phyloP scores from a whole-genome alignment of 2,329 filamentous ascomycete genomes.

The Nannizziopsis arthrosporioides region DNA sequence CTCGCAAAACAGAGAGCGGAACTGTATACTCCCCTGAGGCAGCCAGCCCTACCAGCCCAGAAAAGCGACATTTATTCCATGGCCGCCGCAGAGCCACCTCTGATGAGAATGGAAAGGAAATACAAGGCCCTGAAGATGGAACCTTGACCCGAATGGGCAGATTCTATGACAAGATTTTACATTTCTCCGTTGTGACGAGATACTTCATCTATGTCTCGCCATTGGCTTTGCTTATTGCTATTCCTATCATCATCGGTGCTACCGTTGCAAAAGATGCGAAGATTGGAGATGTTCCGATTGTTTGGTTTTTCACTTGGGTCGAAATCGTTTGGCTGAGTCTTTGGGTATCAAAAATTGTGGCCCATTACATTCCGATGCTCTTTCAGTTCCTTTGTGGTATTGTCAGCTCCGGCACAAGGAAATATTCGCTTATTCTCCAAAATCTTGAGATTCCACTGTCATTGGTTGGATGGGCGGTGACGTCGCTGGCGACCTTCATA shows the following conservation, averaged over 20 bases:
- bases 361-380: slow-evolving; percentile 46
- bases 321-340: slow-evolving; percentile 54
- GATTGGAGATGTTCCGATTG: slow-evolving; percentile 46
- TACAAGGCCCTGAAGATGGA: slow-evolving; percentile 40
- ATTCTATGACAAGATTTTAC: slow-evolving; percentile 49
- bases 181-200: slow-evolving; percentile 52
- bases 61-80: slow-evolving; percentile 22
- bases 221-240: slow-evolving; percentile 45
- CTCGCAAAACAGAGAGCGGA: slow-evolving; percentile 31
- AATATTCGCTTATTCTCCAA: slow-evolving; percentile 49
- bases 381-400: slow-evolving; percentile 53
- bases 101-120: slow-evolving; percentile 23
- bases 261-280: slow-evolving; percentile 37
- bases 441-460: slow-evolving; percentile 51
- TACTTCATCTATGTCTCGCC: slow-evolving; percentile 54
- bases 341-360: slow-evolving; percentile 51
- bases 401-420: slow-evolving; percentile 52
- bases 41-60: slow-evolving; percentile 18
- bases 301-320: slow-evolving; percentile 55
- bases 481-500: slow-evolving; percentile 49
- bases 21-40: slow-evolving; percentile 22
- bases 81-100: slow-evolving; percentile 27
- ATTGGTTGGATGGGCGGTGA: slow-evolving; percentile 48
- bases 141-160: slow-evolving; percentile 48
- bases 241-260: slow-evolving; percentile 53